Conservation (phyloP, 192 early-diverging fungal species). For the Rhizophagus clarus region DNA sequence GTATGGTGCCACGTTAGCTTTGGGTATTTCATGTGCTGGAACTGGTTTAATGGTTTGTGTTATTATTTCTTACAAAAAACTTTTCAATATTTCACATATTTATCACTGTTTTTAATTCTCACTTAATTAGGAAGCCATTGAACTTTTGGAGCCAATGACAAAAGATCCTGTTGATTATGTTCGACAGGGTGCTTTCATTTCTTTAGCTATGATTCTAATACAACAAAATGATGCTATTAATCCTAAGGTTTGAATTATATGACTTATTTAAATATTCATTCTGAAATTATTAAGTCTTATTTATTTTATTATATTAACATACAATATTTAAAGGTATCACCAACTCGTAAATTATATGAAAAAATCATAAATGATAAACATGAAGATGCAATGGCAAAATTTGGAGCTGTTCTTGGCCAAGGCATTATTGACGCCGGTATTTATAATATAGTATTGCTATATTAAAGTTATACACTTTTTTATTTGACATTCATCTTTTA, state of each 20-base stretch:
- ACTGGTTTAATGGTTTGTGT: slow-evolving; percentile 72
- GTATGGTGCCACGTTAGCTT: slow-evolving; percentile 92
- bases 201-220: slow-evolving; percentile 93
- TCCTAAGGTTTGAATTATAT: slow-evolving; percentile 52
- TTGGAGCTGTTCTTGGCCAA: slow-evolving; percentile 94
- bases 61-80: not conserved
- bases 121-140: slow-evolving; percentile 74
- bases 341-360: slow-evolving; percentile 85
- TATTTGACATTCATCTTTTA: not conserved
- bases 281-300: not conserved
- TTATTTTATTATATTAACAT: no score
- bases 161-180: slow-evolving; percentile 98
- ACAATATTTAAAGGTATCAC: slow-evolving; percentile 53
- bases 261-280: not conserved
- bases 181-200: slow-evolving; percentile 93
- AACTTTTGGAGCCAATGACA: slow-evolving; percentile 94
- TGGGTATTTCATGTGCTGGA: slow-evolving; percentile 97
- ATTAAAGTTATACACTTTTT: not conserved
- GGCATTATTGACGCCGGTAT: slow-evolving; percentile 96
- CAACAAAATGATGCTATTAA: slow-evolving; percentile 90
- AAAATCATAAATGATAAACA: slow-evolving; percentile 91
- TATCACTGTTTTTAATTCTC: not conserved
- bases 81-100: not conserved
- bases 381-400: slow-evolving; percentile 89
- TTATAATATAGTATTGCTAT: not conserved